phyloP scores from a whole-genome alignment of 108 stramenopile genomes.

The Schizochytrium sp. region DNA sequence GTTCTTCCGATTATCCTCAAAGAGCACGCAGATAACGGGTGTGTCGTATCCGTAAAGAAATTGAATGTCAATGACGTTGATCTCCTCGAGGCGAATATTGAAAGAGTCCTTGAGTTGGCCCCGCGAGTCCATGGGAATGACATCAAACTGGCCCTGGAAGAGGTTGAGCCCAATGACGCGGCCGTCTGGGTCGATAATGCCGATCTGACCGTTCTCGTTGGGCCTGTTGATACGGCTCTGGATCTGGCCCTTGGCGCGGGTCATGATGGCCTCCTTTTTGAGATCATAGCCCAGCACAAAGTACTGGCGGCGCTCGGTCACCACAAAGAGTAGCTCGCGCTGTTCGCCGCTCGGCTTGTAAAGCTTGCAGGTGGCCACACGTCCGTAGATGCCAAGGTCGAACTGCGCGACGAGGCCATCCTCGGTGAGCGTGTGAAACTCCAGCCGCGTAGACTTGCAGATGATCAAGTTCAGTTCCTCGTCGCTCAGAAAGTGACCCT shows the following conservation, averaged over 20 bases:
- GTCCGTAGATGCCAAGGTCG: not conserved
- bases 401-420: not conserved
- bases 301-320: constrained; percentile 21
- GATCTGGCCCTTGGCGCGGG: constrained; percentile 14
- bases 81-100: constrained; percentile 46
- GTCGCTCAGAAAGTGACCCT: constrained; percentile 34
- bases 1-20: constrained; percentile 35
- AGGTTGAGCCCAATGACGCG: constrained; percentile 39
- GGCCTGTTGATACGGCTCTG: constrained; percentile 7
- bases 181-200: constrained; percentile 33
- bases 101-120: not conserved
- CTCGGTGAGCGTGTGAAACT: constrained; percentile 31
- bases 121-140: not conserved
- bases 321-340: constrained; percentile 32
- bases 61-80: constrained; percentile 44
- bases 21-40: constrained; percentile 46
- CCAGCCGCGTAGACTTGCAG: constrained; percentile 34
- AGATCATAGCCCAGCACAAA: constrained; percentile 2
- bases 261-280: not conserved
- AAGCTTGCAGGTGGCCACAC: constrained; percentile 7
- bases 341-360: constrained; percentile 30
- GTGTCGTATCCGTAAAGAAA: constrained; percentile 37
- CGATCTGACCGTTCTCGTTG: constrained; percentile 22
- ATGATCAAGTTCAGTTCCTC: constrained; percentile 39
- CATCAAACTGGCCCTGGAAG: constrained; percentile 40